A percentile compares a stretch with the other conserved stretches of the same genome.
These are phyloP conservation scores for Fusarium beomiforme DNA, from an alignment of 2,329 filamentous ascomycete genomes.

Conservation along the genomic window DNA sequence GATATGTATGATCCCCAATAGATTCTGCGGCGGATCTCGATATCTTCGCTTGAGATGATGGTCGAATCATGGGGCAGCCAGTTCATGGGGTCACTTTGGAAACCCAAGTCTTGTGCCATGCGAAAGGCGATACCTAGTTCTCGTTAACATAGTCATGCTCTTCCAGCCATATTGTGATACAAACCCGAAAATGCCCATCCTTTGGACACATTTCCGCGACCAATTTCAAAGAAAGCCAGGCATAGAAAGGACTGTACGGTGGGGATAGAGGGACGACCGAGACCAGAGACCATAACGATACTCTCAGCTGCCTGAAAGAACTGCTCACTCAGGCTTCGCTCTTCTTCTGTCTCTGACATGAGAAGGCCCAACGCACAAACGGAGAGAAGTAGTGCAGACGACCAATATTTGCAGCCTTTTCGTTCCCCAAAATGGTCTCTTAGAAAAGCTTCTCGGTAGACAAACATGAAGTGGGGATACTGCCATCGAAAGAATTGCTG, in stretches of 20 bases:
- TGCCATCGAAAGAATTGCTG: conserved; percentile 11
- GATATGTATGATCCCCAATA: conserved; percentile 6
- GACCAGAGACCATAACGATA: background rate
- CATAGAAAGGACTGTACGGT: background rate
- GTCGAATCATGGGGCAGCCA: background rate
- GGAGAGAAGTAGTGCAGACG: background rate
- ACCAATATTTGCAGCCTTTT: conserved; percentile 6
- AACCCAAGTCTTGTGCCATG: background rate
- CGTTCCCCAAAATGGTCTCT: conserved; percentile 7
- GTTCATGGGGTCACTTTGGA: conserved; percentile 2
- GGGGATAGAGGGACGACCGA: background rate
- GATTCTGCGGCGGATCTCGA: background rate
- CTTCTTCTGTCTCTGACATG: background rate
- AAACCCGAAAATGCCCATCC: conserved; percentile 1
- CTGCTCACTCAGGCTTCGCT: background rate
- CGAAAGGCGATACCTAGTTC: background rate
- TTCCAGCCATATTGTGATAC: too few relatives aligned
- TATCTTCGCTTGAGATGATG: background rate
- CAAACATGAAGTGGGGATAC: conserved; percentile 6
- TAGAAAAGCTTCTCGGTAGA: background rate
- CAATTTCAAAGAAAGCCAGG: background rate
- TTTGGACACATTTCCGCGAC: background rate
- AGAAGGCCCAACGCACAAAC: background rate
- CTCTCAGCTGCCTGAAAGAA: background rate
- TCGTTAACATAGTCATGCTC: background rate